phyloP scores from a whole-genome alignment of 345 rosid genomes.

The Eucalyptus erythrocorys region DNA sequence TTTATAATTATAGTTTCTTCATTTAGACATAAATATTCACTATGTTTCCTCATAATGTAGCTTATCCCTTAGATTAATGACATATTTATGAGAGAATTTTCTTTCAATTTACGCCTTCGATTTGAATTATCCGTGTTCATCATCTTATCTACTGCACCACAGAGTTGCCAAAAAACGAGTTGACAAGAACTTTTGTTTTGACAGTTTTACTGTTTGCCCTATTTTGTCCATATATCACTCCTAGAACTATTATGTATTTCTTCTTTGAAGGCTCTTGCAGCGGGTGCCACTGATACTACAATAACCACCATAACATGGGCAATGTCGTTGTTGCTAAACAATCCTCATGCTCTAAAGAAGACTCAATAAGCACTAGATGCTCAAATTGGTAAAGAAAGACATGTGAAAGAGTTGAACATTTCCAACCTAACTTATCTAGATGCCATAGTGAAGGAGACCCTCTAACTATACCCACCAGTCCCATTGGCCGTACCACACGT shows the following conservation, averaged over 20 bases:
- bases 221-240: neutral
- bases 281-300: neutral
- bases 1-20: neutral
- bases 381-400: neutral
- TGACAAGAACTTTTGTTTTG: neutral
- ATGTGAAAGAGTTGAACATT: slow-evolving; percentile 6
- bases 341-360: neutral
- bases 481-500: slow-evolving; percentile 5
- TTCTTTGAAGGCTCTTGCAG: neutral
- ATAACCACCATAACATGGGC: neutral
- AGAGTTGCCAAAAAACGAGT: neutral
- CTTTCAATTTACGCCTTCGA: neutral
- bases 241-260: neutral
- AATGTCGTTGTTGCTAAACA: neutral
- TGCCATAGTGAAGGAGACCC: slow-evolving; percentile 21
- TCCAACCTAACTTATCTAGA: slow-evolving; percentile 13
- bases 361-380: neutral
- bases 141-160: neutral
- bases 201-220: neutral
- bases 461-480: slow-evolving; percentile 7
- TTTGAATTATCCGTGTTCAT: neutral
- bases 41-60: neutral
- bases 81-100: neutral
- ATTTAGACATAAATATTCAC: neutral
- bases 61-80: neutral